Conservation (phyloP, 768 basidiomycete species). For the Psilocybe azurescens region DNA sequence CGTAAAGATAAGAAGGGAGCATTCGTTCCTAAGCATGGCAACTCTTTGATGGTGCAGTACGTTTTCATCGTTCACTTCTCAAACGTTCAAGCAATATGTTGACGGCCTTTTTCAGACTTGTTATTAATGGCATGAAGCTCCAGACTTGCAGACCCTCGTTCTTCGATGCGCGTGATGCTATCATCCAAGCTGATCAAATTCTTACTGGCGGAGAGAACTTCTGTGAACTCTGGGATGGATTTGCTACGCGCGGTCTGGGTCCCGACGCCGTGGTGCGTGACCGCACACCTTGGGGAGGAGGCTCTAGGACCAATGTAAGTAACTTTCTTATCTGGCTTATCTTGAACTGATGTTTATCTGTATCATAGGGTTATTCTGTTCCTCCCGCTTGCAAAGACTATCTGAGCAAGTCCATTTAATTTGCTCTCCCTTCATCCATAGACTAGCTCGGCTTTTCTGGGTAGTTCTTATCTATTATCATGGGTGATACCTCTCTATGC, state of each 20-base stretch:
- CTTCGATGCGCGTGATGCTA: conserved; percentile 89
- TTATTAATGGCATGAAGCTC: conserved; percentile 93
- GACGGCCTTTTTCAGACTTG: conserved; percentile 51
- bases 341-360: conserved; percentile 2
- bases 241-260: conserved; percentile 83
- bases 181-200: conserved; percentile 88
- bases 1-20: conserved; percentile 51
- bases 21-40: conserved; percentile 89
- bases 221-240: conserved; percentile 87
- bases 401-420: neutral
- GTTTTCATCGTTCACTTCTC: conserved; percentile 25
- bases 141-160: conserved; percentile 91
- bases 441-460: neutral
- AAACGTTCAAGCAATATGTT: neutral
- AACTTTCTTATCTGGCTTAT: neutral
- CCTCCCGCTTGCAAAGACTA: conserved; percentile 32
- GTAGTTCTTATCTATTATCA: conserved; percentile 2
- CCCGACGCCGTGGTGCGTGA: conserved; percentile 75
- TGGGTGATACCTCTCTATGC: neutral
- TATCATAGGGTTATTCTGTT: conserved; percentile 29
- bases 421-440: neutral
- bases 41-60: conserved; percentile 79
- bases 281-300: conserved; percentile 93
- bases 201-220: conserved; percentile 94
- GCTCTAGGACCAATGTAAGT: conserved; percentile 67